Percentiles rank a stretch among this genome's conserved stretches.
phyloP scores from a whole-genome alignment of 148 eudicot genomes.

The Talinum fruticosum region DNA sequence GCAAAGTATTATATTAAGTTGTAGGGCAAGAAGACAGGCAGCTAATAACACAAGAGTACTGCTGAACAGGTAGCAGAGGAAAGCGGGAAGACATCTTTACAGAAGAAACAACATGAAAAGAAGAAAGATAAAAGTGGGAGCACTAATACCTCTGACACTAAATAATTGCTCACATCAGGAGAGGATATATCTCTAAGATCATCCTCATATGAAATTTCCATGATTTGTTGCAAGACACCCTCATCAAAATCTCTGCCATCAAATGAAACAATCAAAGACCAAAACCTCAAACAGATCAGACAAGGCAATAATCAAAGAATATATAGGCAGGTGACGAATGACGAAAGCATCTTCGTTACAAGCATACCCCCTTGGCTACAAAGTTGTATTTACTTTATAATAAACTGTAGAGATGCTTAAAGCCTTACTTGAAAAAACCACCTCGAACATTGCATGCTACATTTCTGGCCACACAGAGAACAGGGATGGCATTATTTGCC shows the following conservation, averaged over 20 bases:
- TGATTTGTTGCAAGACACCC: conserved; percentile 60
- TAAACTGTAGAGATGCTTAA: not conserved
- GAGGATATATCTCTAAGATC: conserved; percentile 59
- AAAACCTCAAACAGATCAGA: not conserved
- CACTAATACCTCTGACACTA: conserved; percentile 69
- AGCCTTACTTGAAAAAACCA: conserved; percentile 96
- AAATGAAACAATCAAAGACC: not conserved
- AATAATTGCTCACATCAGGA: conserved; percentile 96
- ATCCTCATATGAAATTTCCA: conserved; percentile 79
- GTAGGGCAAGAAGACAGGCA: too few relatives aligned
- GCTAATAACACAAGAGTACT: too few relatives aligned
- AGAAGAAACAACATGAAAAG: not conserved
- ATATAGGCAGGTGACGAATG: not conserved
- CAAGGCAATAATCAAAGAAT: not conserved
- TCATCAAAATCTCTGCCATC: conserved; percentile 90
- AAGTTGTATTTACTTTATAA: not conserved
- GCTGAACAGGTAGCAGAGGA: too few relatives aligned
- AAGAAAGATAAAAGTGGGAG: not conserved
- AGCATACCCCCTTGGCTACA: not conserved
- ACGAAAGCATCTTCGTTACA: not conserved
- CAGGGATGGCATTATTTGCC: conserved; percentile 84
- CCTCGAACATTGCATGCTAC: conserved; percentile 99
- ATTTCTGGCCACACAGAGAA: conserved; percentile 93
- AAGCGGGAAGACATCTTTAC: not conserved
- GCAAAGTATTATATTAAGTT: not conserved